Base-by-base conservation (phyloP, 2,329 filamentous ascomycete species). In the Aspergillus sp. region DNA sequence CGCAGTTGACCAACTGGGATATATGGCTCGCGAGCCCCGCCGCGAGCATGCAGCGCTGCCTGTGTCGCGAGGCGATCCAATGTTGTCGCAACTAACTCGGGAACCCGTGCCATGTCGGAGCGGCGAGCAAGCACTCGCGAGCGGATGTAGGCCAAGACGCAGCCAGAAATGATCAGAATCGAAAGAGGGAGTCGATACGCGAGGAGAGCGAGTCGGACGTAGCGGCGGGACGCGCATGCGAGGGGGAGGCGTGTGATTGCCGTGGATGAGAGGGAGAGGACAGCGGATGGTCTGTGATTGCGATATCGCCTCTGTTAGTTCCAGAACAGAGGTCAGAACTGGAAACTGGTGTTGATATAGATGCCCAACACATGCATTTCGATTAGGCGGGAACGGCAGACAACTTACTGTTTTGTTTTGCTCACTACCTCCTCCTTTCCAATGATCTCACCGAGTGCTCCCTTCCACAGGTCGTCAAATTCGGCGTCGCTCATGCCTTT, bases 181-280 rank as follows among this genome's bases (percentile, higher is more conserved):
- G 57, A 58, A 67, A 67, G 48, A 66, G 63, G 61, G 58, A 66
- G 50, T 66, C 63, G 55, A 67, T 67, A 64, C 51, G 61, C 61
- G 58, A 65, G 48, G 61, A 67, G 53, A 60, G 63, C 57, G 55
- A 65, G 60, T 58, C 64, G 48, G 50, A 66, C 40, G 53, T 64
- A 55, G 46, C 62, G 60, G 55, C 63, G 62, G 58, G 63, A 45
- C 53, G 63, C 56, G 47, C 64, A 58, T 68, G 67, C 58, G 81
- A 95, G 71, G 67, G 88, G 75, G 81, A 96, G 73, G 63, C 82
- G 75, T 74, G 88, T 82, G 80, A 93, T 82, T 71, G 85, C 93
- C 70, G 75, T 82, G 66, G 82, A 89, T 64, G 78, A 75, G 72
- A 95, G 75, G 61, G 67, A 67, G 69, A 78, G 64, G 71, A 68